These are phyloP conservation scores for Aureobasidium sp. DNA, from an alignment of 2,329 filamentous ascomycete species.

Conservation along the genomic window DNA sequence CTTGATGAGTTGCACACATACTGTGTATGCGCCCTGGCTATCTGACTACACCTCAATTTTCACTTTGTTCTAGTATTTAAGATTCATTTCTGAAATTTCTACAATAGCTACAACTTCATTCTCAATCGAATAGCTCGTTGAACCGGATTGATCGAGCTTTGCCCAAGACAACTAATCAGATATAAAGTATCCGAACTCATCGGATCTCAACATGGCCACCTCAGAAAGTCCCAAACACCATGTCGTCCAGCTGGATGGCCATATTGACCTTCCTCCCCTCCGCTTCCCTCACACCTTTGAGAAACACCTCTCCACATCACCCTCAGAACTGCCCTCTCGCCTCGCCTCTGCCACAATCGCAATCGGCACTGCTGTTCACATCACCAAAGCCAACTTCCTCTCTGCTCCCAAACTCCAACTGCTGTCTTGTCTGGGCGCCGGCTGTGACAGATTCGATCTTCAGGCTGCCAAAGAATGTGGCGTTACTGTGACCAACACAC, in stretches of 20 bases:
- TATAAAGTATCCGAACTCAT: not conserved
- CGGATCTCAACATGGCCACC: not conserved
- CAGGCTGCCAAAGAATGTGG: conserved; percentile 36
- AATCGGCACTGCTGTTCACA: conserved; percentile 34
- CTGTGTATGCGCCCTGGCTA: not conserved
- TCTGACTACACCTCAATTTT: no score
- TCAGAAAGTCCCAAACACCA: conserved; percentile 33
- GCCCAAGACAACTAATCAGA: not conserved
- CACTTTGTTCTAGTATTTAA: no score
- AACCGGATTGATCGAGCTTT: no score
- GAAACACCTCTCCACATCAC: conserved; percentile 29
- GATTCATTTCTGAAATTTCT: no score
- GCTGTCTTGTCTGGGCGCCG: conserved; percentile 41
- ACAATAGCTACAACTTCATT: no score
- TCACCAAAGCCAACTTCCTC: conserved; percentile 35
- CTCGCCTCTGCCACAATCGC: conserved; percentile 42
- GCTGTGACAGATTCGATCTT: conserved; percentile 42
- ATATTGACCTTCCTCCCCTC: conserved; percentile 36
- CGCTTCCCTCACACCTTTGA: conserved; percentile 38
- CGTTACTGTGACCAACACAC: conserved; percentile 41
- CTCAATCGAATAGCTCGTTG: no score
- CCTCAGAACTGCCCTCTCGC: conserved; percentile 33
- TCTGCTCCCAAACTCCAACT: conserved; percentile 37
- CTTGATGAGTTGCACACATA: not conserved
- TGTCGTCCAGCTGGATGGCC: conserved; percentile 42